Evolutionary conservation across 176 grass and related monocot species (phyloP).

Genomic region (Hsuehochloa calcarea): DNA sequence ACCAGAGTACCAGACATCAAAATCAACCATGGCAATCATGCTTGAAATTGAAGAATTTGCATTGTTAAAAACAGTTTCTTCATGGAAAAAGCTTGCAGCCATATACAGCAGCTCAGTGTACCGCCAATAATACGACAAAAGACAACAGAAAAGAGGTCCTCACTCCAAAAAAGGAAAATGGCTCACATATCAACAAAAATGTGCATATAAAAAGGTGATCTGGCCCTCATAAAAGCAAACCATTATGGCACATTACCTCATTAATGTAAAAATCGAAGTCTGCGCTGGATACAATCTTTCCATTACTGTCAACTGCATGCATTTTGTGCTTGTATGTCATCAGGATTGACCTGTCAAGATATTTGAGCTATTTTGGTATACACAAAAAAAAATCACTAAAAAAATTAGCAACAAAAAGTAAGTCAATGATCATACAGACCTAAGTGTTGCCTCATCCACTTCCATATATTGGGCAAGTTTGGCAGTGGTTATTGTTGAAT

Average conservation of each 20-base stretch:
- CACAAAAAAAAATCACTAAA: not conserved
- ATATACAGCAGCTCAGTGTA: not conserved
- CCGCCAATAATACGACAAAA: not conserved
- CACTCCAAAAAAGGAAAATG: not conserved
- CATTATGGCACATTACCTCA: constrained; percentile 49
- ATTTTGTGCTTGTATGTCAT: constrained; percentile 99
- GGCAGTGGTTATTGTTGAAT: constrained; percentile 79
- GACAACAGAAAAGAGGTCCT: not conserved
- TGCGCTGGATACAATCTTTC: constrained; percentile 81
- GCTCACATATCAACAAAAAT: not conserved
- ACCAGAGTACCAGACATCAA: not conserved
- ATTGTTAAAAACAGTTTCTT: not conserved
- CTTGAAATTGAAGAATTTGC: not conserved
- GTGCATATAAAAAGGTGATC: not conserved
- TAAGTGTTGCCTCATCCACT: constrained; percentile 82
- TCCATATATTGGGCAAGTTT: constrained; percentile 98
- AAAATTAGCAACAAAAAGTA: not conserved
- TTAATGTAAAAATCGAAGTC: constrained; percentile 90
- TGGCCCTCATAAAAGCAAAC: not conserved
- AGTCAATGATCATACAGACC: constrained; percentile 47
- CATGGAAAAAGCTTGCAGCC: not conserved
- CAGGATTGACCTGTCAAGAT: constrained; percentile 73
- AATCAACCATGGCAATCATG: not conserved
- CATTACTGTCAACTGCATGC: constrained; percentile 84
- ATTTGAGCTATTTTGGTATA: not conserved